Conservation (phyloP, 768 basidiomycete genomes). For the Fomitopsis serialis region DNA sequence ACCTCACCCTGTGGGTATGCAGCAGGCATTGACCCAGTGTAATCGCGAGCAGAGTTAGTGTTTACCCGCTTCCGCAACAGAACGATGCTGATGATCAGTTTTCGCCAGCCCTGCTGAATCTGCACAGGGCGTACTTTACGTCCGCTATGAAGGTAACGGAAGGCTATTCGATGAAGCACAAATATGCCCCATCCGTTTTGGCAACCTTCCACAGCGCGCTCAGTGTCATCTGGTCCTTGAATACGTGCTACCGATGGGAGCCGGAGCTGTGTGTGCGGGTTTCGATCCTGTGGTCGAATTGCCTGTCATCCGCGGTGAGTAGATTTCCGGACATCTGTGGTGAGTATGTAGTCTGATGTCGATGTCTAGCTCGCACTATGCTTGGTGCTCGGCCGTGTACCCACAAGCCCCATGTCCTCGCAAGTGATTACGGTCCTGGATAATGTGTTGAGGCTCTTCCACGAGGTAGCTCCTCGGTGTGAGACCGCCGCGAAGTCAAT, state of each 20-base stretch:
- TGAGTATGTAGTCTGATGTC: neutral
- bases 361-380: constrained; percentile 49
- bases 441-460: constrained; percentile 50
- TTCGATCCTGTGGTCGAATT: constrained; percentile 71
- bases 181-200: constrained; percentile 63
- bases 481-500: constrained; percentile 56
- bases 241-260: constrained; percentile 51
- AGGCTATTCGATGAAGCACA: constrained; percentile 53
- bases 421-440: constrained; percentile 60
- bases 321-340: neutral
- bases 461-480: constrained; percentile 50
- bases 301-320: constrained; percentile 67
- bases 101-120: constrained; percentile 53
- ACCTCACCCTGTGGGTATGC: constrained; percentile 56
- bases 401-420: constrained; percentile 49
- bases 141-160: constrained; percentile 52
- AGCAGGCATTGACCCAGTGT: constrained; percentile 53
- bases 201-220: constrained; percentile 61
- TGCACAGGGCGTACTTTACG: constrained; percentile 65
- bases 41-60: constrained; percentile 58
- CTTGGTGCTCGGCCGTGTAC: constrained; percentile 57
- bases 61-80: neutral
- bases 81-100: neutral
- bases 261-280: constrained; percentile 59
- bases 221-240: constrained; percentile 51